Evolutionary conservation across 352 stramenopile species (phyloP).

Genomic region (Globisporangium nodosum): DNA sequence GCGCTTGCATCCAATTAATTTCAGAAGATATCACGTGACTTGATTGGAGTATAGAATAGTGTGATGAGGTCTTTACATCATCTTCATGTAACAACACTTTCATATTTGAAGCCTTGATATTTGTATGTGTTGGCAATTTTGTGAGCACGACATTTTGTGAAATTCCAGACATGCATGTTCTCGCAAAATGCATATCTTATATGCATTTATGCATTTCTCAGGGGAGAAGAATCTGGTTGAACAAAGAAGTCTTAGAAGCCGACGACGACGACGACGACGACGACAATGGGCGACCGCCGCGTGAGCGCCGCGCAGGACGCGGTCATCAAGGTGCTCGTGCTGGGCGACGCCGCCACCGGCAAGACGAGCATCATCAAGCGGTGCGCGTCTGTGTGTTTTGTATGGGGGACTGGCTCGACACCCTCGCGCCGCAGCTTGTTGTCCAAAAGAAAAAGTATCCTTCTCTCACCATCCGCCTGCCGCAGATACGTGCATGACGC

Average conservation of each 20-base stretch:
- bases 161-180: too few species aligned
- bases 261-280: neutral
- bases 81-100: too few species aligned
- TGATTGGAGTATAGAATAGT: too few species aligned
- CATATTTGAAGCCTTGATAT: too few species aligned
- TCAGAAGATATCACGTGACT: too few species aligned
- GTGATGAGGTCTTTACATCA: too few species aligned
- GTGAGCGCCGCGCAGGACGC: slow-evolving; percentile 79
- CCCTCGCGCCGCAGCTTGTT: too few species aligned
- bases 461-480: neutral
- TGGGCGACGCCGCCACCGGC: slow-evolving; percentile 87
- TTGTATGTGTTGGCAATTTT: too few species aligned
- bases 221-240: neutral
- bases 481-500: slow-evolving; percentile 85
- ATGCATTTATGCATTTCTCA: too few species aligned
- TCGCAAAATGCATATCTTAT: too few species aligned
- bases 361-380: slow-evolving; percentile 93
- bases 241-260: neutral
- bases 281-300: slow-evolving; percentile 55
- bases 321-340: slow-evolving; percentile 90
- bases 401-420: neutral
- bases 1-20: too few species aligned
- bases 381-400: slow-evolving; percentile 26
- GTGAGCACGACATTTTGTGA: too few species aligned
- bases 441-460: neutral